A percentile compares a stretch with the other conserved stretches of the same genome.
Conservation (phyloP, 192 early-diverging fungal species). For the Entrophospora sp. region DNA sequence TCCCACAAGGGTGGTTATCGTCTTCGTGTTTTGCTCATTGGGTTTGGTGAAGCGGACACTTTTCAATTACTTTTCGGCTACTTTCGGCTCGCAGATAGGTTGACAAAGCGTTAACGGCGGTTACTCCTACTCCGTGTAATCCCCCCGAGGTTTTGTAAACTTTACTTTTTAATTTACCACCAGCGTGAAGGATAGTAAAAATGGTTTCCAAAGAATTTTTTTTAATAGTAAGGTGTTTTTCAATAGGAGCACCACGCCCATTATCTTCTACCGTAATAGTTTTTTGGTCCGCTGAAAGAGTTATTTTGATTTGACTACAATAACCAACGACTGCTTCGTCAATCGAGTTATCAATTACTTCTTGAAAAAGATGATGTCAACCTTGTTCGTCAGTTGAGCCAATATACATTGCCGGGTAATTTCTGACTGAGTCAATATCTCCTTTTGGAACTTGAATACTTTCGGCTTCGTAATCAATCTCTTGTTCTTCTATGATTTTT, state of each 20-base stretch:
- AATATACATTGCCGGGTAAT: slow-evolving; percentile 1
- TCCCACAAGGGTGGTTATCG: no score
- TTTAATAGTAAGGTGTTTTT: not conserved
- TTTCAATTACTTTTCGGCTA: no score
- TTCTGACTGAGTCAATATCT: not conserved
- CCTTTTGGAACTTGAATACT: not conserved
- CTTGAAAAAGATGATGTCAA: slow-evolving; percentile 7
- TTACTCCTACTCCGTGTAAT: slow-evolving; percentile 1
- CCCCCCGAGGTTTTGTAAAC: slow-evolving; percentile 8
- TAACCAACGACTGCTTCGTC: slow-evolving; percentile 10
- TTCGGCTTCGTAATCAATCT: not conserved
- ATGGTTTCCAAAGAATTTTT: not conserved
- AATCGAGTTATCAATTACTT: slow-evolving; percentile 9
- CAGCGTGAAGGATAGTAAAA: not conserved
- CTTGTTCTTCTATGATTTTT: no score
- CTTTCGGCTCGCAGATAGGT: not conserved
- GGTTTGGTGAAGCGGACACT: no score
- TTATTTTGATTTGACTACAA: not conserved
- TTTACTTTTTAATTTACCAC: slow-evolving; percentile 3
- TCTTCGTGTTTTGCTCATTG: no score
- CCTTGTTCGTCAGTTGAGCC: slow-evolving; percentile 12
- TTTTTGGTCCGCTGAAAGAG: slow-evolving; percentile 2
- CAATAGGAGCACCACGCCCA: not conserved
- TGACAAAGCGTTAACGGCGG: not conserved
- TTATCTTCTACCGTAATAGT: not conserved